Evolutionary conservation across 2,329 filamentous ascomycete genomes (phyloP).

Genomic region (Pleoardoris graminearum): DNA sequence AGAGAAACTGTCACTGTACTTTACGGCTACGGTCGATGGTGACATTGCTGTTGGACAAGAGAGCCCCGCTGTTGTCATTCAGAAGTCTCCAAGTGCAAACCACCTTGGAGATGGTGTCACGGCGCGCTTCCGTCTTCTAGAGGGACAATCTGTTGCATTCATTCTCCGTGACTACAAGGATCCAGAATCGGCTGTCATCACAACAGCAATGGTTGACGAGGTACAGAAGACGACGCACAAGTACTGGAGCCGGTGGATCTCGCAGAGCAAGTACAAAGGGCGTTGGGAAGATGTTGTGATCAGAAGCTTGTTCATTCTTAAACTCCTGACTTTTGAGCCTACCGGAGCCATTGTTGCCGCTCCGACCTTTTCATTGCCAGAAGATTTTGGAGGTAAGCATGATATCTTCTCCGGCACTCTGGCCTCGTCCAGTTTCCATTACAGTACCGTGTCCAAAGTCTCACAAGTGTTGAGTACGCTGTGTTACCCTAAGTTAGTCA

Average conservation of each 20-base stretch:
- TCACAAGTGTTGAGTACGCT: neutral
- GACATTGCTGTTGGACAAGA: slow-evolving; percentile 50
- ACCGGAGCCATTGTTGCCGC: slow-evolving; percentile 77
- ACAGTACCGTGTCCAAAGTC: neutral
- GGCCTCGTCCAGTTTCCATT: neutral
- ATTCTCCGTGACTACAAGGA: slow-evolving; percentile 63
- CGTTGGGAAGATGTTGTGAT: slow-evolving; percentile 73
- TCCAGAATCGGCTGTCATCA: slow-evolving; percentile 62
- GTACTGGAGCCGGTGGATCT: slow-evolving; percentile 76
- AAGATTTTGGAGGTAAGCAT: slow-evolving; percentile 53
- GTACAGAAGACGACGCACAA: slow-evolving; percentile 71
- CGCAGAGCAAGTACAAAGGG: slow-evolving; percentile 70
- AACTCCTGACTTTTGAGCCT: slow-evolving; percentile 76
- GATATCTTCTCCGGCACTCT: neutral
- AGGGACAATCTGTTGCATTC: slow-evolving; percentile 71
- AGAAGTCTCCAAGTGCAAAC: slow-evolving; percentile 55
- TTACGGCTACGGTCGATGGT: slow-evolving; percentile 70
- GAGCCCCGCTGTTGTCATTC: slow-evolving; percentile 60
- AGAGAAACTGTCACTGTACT: slow-evolving; percentile 62
- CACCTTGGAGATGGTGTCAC: slow-evolving; percentile 66
- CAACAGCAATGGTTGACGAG: slow-evolving; percentile 60
- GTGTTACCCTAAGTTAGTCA: too few species aligned
- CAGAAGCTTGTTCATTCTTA: slow-evolving; percentile 72
- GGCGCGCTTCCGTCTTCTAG: slow-evolving; percentile 61
- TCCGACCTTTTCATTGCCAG: slow-evolving; percentile 76